These are phyloP conservation scores for Fusarium begoniae DNA, from an alignment of 2,329 filamentous ascomycete species.

Conservation along the genomic window DNA sequence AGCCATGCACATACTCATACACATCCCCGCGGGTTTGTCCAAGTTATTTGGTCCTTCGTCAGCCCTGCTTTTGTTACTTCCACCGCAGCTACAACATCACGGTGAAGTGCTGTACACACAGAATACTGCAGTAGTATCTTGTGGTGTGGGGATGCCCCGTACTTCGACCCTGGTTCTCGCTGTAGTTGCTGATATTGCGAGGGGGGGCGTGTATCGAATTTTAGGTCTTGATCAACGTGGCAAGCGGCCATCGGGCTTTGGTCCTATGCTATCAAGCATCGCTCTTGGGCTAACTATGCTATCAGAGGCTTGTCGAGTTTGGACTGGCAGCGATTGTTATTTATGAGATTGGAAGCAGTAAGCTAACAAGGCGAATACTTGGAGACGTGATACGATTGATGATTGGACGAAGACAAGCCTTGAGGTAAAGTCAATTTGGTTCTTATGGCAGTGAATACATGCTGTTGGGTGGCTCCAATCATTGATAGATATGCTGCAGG, in stretches of 20 bases:
- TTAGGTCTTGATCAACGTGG: constrained; percentile 48
- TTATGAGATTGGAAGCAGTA: neutral
- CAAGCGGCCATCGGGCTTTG: constrained; percentile 40
- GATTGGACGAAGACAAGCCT: neutral
- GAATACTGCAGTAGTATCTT: constrained; percentile 33
- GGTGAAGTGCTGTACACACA: constrained; percentile 33
- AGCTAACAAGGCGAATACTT: neutral
- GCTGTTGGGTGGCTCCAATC: constrained; percentile 7
- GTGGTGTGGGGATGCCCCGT: constrained; percentile 39
- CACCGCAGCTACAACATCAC: constrained; percentile 30
- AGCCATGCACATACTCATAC: constrained; percentile 26
- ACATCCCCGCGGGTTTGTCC: constrained; percentile 25
- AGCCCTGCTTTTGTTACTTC: constrained; percentile 31
- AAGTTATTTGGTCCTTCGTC: constrained; percentile 28
- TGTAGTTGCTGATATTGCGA: constrained; percentile 28
- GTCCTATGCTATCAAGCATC: constrained; percentile 12
- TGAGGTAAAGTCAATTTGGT: neutral
- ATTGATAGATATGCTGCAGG: constrained; percentile 39
- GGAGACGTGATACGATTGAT: neutral
- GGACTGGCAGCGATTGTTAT: neutral
- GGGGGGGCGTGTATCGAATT: constrained; percentile 34
- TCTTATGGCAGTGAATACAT: neutral
- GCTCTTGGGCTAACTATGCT: neutral
- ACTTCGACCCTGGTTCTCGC: constrained; percentile 26
- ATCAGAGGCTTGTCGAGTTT: neutral